These are phyloP conservation scores for Aquilaria agallochum DNA, from an alignment of 441 rosid species.

Conservation along the genomic window DNA sequence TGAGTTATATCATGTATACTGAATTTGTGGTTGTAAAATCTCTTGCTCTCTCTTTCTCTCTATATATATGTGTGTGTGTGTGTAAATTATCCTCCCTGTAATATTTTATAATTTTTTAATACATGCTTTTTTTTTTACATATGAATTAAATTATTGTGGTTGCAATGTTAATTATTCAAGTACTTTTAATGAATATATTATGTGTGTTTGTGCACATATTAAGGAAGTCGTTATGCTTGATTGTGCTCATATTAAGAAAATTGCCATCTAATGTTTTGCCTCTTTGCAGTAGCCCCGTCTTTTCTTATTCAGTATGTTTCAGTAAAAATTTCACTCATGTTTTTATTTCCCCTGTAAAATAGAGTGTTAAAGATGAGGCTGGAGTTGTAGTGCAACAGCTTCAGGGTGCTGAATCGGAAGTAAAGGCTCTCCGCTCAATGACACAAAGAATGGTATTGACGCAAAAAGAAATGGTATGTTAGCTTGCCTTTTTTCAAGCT, in stretches of 20 bases:
- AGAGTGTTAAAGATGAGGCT: constrained; percentile 55
- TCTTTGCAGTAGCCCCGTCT: too few species aligned
- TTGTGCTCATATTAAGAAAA: too few species aligned
- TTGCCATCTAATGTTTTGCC: too few species aligned
- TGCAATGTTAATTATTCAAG: background rate
- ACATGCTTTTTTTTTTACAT: too few species aligned
- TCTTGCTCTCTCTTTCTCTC: constrained; percentile 5
- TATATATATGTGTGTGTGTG: background rate
- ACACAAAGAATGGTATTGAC: constrained; percentile 77
- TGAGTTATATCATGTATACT: constrained; percentile 14
- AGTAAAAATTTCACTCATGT: too few species aligned
- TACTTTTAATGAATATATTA: too few species aligned
- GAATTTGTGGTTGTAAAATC: background rate
- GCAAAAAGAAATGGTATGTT: constrained; percentile 73
- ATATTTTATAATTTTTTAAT: too few species aligned
- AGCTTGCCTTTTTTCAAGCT: constrained; percentile 7
- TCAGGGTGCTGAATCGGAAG: constrained; percentile 67
- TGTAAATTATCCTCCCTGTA: too few species aligned
- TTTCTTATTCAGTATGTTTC: too few species aligned
- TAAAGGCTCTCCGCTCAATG: constrained; percentile 57
- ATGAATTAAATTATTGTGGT: background rate
- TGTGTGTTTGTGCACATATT: too few species aligned
- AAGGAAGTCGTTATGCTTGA: too few species aligned
- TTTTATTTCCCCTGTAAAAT: constrained; percentile 17
- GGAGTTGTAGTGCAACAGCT: constrained; percentile 38